Base-by-base conservation (phyloP, 495 filamentous ascomycete genomes). In the Bryoglossum gracile region DNA sequence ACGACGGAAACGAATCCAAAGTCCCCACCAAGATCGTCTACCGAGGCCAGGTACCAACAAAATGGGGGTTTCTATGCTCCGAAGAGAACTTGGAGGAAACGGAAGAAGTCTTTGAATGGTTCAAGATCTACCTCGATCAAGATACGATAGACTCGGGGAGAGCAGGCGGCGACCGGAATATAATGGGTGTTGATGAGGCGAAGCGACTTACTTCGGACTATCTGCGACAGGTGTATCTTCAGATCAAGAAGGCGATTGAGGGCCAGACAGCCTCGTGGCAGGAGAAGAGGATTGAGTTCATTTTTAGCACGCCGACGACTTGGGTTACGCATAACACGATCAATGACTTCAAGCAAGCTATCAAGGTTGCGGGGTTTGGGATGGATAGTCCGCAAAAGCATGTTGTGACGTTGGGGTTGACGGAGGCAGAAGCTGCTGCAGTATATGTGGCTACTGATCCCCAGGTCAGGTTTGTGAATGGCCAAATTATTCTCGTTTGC, bases 371-470 rank as follows among this genome's bases (percentile, higher is more conserved):
- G 3, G 76, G 81, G 2, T 77, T 76, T 56, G 73, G 73, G 6
- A 60, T 60, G 14, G 76, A 82, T 59, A n/a, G n/a, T n/a, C n/a
- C n/a, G n/a, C 63, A 60, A 4, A 47, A 43, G 16, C 53, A 56
- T 51, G 43, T 14, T 23, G 73, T 72, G 1, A 59, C 53, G n/a
- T 78, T 86, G 34, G 77, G 78, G n/a, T 59, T 84, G 13, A 86
- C 82, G 0, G 82, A 86, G 58, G 79, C 81, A 3, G 81, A 85
- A 59, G 81, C 81, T 3, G 81, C 81, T 5, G 82, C 82, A 10
- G 78, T 56, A 18, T 37, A 46, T 44, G n/a, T n/a, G n/a, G n/a
- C n/a, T n/a, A n/a, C n/a, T n/a, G n/a, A n/a, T n/a, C n/a, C n/a
- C n/a, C n/a, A n/a, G n/a, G n/a, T n/a, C n/a, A n/a, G n/a, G n/a